Conservation (phyloP, 129 eudicot genomes). For the Flaveria brownii region DNA sequence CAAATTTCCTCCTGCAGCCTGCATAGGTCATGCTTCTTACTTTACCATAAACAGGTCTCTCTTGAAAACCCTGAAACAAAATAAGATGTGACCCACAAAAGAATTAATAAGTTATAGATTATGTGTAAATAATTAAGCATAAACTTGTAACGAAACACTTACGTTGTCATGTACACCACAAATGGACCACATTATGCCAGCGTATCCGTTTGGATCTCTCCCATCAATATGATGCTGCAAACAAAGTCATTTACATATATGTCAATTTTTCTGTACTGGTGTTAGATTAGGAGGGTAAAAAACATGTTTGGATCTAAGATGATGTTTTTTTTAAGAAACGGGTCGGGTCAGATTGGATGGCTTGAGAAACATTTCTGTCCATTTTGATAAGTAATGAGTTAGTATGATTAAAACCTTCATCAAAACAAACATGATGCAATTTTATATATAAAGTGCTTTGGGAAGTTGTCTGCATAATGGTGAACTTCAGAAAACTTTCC, state of each 20-base stretch:
- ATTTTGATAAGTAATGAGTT: not conserved
- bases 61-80: conserved; percentile 76
- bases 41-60: conserved; percentile 85
- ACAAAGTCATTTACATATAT: conserved; percentile 2
- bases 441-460: not conserved
- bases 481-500: not conserved
- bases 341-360: conserved; percentile 2
- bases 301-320: not conserved
- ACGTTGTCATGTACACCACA: conserved; percentile 98
- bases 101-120: not conserved
- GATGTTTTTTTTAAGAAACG: not conserved
- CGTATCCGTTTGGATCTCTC: conserved; percentile 95
- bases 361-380: not conserved
- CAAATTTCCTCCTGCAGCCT: conserved; percentile 93
- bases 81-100: not conserved
- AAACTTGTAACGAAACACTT: not conserved
- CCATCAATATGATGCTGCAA: conserved; percentile 87
- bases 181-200: conserved; percentile 99
- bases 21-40: conserved; percentile 91
- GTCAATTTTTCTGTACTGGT: conserved; percentile 12
- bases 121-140: not conserved
- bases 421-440: conserved; percentile 4
- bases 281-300: not conserved
- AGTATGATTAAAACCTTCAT: not conserved
- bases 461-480: not conserved